Conservation (phyloP, 306 rosid species). For the Cicer bijugum region DNA sequence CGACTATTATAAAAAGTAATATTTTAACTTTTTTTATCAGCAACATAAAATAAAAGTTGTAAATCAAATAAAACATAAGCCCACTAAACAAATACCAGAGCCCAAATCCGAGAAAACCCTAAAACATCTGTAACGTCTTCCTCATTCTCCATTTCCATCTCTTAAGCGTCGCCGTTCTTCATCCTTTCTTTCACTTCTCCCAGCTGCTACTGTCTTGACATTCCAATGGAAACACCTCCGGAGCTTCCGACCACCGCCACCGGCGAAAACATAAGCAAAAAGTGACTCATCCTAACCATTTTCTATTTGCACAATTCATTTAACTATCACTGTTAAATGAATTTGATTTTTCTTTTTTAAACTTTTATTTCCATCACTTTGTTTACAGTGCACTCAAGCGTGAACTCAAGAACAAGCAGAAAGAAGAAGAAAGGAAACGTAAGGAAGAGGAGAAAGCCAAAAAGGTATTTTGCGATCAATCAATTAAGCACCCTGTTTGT, state of each 20-base stretch:
- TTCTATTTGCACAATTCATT: too few relatives aligned
- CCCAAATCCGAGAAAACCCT: too few relatives aligned
- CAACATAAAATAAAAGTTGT: too few relatives aligned
- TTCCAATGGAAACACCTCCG: constrained; percentile 3
- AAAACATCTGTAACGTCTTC: too few relatives aligned
- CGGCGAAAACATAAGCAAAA: constrained; percentile 47
- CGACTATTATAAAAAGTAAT: too few relatives aligned
- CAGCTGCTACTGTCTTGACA: not conserved
- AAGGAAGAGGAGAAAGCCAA: constrained; percentile 84
- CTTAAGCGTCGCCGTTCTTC: too few relatives aligned
- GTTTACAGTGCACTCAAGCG: constrained; percentile 73
- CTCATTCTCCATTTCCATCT: too few relatives aligned
- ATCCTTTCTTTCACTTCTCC: too few relatives aligned
- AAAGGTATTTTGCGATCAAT: constrained; percentile 37
- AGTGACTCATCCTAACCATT: constrained; percentile 29
- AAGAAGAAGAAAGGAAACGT: constrained; percentile 71
- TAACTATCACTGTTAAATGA: not conserved
- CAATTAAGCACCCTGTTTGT: too few relatives aligned
- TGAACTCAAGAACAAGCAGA: constrained; percentile 69
- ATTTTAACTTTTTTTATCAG: too few relatives aligned
- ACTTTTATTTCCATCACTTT: not conserved
- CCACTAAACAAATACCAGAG: too few relatives aligned
- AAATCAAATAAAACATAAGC: too few relatives aligned
- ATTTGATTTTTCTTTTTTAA: not conserved
- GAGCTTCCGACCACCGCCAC: not conserved